Conservation (phyloP, 164 flowering plant species). For the Vitis cinerea region DNA sequence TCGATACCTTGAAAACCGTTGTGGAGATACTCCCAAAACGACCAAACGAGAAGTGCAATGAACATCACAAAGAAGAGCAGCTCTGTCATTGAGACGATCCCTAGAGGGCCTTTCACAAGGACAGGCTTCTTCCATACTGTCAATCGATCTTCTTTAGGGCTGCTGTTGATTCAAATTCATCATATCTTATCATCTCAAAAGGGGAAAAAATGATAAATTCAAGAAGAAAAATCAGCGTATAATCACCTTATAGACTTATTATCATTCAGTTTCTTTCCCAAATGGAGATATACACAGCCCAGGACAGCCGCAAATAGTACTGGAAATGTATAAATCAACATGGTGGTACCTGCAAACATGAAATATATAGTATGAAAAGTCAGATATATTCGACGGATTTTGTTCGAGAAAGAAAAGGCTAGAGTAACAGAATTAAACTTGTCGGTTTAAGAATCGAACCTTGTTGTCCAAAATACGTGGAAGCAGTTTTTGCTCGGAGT, state of each 20-base stretch:
- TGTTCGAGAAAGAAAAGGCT: too few relatives aligned
- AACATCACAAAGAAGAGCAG: slow-evolving; percentile 60
- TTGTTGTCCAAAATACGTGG: slow-evolving; percentile 62
- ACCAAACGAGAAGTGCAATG: slow-evolving; percentile 68
- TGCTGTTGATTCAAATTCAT: too few relatives aligned
- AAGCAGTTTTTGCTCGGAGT: slow-evolving; percentile 27
- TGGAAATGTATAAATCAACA: slow-evolving; percentile 28
- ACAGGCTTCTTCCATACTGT: slow-evolving; percentile 45
- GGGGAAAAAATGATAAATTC: too few relatives aligned
- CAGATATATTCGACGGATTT: too few relatives aligned
- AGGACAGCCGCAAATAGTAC: slow-evolving; percentile 22
- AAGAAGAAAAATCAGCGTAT: too few relatives aligned
- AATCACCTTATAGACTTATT: not conserved
- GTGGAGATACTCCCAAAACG: slow-evolving; percentile 38
- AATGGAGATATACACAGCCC: slow-evolving; percentile 28
- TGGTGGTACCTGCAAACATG: slow-evolving; percentile 17
- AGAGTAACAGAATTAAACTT: too few relatives aligned
- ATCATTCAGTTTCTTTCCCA: slow-evolving; percentile 3
- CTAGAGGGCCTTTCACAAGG: slow-evolving; percentile 72
- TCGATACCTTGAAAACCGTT: slow-evolving; percentile 31
- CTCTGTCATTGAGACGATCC: slow-evolving; percentile 61
- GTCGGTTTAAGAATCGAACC: slow-evolving; percentile 23
- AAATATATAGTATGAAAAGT: too few relatives aligned
- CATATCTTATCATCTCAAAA: too few relatives aligned
- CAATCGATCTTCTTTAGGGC: not conserved